Evolutionary conservation across 1,284 basidiomycete genomes (phyloP), one percentile per base, ranked within the genome.

Genomic region (Hymenochaete sp.): DNA sequence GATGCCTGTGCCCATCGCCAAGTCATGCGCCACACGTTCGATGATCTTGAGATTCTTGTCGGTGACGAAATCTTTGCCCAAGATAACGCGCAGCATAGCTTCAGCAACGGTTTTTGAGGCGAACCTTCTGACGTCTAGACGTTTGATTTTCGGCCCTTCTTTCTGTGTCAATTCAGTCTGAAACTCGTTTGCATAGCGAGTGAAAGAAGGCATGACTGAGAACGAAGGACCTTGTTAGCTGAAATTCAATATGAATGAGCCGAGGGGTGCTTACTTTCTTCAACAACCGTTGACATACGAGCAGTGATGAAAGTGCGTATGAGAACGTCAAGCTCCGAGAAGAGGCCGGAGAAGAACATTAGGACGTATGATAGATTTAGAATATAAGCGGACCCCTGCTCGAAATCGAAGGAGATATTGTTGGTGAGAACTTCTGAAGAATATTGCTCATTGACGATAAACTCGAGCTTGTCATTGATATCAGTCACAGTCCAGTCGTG

Each of bases 31-130:
- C 16, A 44, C 35, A 10, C 28, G 31, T 16, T 37, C 32, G 31
- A 44, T 29, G 24, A 37, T 16, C 16, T 37, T 18, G n/a, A 44
- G 33, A 22, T 44, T 44, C 25, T 26, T 25, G 14, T 14, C 19
- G 21, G 25, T 44, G 18, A 44, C 33, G 27, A 44, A 44, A 18
- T 44, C n/a, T 35, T 44, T 19, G 9, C 42, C 42, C 10, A 44
- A 32, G 13, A 44, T 36, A 10, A 37, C 29, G 24, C 25, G 32
- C 22, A 21, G 26, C 42, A 44, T 44, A 4, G 42, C 31, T 18
- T 44, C 42, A 5, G 42, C 24, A 22, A 44, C 18, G 33, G 22
- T 37, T 21, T 22, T 44, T 13, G n/a, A n/a, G 26, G 31, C 13
- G 32, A 16, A 19, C 28, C 33, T 2, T 33, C 42, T 14, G 35